A percentile compares a stretch with the other conserved stretches of the same genome.
Conservation (phyloP, 2,329 filamentous ascomycete species). For the Chalara sp. region DNA sequence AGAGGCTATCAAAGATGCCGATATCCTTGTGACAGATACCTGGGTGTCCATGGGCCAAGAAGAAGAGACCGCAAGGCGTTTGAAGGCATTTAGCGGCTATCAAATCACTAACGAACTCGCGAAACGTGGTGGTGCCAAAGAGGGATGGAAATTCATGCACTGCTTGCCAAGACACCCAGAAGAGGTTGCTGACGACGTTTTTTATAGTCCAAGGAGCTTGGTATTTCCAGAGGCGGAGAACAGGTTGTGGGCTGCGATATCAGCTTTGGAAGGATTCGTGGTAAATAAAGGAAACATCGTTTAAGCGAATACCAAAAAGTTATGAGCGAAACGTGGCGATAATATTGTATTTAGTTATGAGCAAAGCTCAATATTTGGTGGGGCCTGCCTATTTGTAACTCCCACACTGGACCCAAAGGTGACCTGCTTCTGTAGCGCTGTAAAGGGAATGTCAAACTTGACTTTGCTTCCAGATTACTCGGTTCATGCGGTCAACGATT, state of each 20-base stretch:
- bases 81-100: conserved; percentile 81
- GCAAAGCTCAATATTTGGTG: too few relatives aligned
- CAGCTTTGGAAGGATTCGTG: conserved; percentile 79
- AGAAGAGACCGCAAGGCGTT: conserved; percentile 66
- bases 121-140: conserved; percentile 75
- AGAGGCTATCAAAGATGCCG: conserved; percentile 75
- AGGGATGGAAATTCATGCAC: conserved; percentile 97
- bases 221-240: conserved; percentile 96
- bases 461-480: too few relatives aligned
- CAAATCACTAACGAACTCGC: conserved; percentile 87
- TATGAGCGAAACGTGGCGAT: background rate
- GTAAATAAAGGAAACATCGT: conserved; percentile 83
- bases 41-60: conserved; percentile 99
- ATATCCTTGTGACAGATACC: conserved; percentile 91
- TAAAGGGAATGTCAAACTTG: too few relatives aligned
- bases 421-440: too few relatives aligned
- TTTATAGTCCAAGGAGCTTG: conserved; percentile 77
- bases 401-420: too few relatives aligned
- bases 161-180: conserved; percentile 88
- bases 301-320: conserved; percentile 5
- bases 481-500: too few relatives aligned
- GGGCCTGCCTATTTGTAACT: too few relatives aligned
- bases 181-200: conserved; percentile 91
- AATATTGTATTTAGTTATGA: too few relatives aligned
- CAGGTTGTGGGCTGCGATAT: conserved; percentile 80